These are phyloP conservation scores for Abortiporus biennis DNA, from an alignment of 1,284 basidiomycete species.

Conservation along the genomic window DNA sequence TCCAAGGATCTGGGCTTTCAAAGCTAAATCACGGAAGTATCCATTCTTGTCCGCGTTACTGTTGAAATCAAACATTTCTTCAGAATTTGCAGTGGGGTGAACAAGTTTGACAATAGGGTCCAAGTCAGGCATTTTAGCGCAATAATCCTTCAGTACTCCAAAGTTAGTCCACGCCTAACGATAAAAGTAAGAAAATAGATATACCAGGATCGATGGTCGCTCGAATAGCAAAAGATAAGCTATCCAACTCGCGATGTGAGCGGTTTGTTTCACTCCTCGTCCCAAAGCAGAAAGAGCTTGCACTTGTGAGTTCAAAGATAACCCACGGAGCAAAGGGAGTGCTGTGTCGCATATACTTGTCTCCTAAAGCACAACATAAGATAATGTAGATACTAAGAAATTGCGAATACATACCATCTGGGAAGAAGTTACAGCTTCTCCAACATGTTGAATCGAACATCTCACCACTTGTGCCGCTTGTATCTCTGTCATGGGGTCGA, in stretches of 20 bases:
- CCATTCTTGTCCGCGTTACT: constrained; percentile 37
- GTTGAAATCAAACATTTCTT: constrained; percentile 36
- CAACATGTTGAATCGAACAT: no score
- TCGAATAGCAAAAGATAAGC: constrained; percentile 32
- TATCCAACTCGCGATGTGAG: constrained; percentile 49
- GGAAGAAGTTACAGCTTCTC: no score
- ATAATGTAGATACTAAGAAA: no score
- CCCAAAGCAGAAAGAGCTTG: constrained; percentile 36
- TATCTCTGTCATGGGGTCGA: no score
- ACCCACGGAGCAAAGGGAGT: no score
- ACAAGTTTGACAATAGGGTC: constrained; percentile 27
- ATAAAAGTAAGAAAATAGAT: not conserved
- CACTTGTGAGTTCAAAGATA: not conserved
- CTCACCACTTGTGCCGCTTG: no score
- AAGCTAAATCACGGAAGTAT: constrained; percentile 55
- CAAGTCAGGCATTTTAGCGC: constrained; percentile 17
- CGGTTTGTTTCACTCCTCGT: constrained; percentile 40
- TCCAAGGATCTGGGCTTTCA: constrained; percentile 47
- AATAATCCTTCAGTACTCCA: constrained; percentile 2
- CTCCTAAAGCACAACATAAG: no score
- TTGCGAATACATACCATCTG: not conserved
- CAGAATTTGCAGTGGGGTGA: constrained; percentile 22
- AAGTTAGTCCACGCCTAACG: not conserved
- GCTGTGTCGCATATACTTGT: no score
- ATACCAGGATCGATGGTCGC: constrained; percentile 11